Evolutionary conservation across 176 grass and related monocot species (phyloP).

Genomic region (Carex scoparia): DNA sequence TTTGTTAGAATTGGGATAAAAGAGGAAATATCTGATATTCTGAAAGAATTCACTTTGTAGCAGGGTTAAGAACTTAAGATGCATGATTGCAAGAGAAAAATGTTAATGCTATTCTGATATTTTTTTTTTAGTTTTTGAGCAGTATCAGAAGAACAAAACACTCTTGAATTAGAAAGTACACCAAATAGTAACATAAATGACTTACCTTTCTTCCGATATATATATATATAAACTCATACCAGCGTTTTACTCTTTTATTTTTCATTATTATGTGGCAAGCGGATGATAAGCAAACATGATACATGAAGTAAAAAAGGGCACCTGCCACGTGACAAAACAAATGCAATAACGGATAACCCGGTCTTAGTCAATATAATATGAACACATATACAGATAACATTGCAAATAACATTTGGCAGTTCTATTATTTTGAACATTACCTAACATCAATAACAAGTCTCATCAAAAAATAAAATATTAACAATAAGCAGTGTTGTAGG

Average conservation of each 20-base stretch:
- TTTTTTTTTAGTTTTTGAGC: background rate
- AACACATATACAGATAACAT: background rate
- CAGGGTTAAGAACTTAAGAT: background rate
- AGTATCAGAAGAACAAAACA: background rate
- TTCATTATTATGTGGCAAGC: background rate
- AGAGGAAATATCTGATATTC: slow-evolving; percentile 55
- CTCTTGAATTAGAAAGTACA: background rate
- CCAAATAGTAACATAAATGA: background rate
- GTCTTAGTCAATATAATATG: background rate
- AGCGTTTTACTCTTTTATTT: background rate
- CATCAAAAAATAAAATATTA: no score
- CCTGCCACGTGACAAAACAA: no score
- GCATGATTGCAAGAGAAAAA: background rate
- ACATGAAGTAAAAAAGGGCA: background rate
- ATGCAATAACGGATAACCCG: background rate
- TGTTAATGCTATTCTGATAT: background rate
- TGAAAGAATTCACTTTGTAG: slow-evolving; percentile 30
- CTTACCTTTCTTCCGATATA: background rate
- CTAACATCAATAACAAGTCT: no score
- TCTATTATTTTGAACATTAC: background rate
- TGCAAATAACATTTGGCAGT: background rate
- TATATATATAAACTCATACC: background rate
- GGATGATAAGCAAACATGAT: background rate
- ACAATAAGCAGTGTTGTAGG: background rate
- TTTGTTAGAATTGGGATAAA: slow-evolving; percentile 55